Percentiles rank a stretch among this genome's conserved stretches.
Conservation (phyloP, 2,329 filamentous ascomycete genomes). For the Phyllosticta paracitricarpa region DNA sequence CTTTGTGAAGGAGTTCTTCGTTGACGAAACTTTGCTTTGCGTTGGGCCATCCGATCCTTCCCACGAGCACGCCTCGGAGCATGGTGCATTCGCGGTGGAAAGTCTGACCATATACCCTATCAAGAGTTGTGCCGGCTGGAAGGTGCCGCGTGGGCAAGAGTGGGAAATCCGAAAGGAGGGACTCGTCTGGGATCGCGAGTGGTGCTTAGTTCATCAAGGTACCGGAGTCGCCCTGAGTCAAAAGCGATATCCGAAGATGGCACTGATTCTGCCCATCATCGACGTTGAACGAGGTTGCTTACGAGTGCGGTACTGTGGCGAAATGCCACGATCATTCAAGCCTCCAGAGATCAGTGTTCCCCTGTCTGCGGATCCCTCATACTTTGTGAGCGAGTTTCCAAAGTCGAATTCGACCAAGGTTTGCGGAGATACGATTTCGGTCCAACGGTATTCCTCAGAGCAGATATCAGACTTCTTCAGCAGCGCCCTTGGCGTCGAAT, state of each 20-base stretch:
- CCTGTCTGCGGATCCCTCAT: conserved; percentile 55
- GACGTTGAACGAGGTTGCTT: conserved; percentile 61
- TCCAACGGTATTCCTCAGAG: conserved; percentile 58
- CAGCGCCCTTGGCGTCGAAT: conserved; percentile 62
- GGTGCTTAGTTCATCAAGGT: conserved; percentile 83
- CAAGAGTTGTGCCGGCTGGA: conserved; percentile 82
- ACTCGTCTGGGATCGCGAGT: conserved; percentile 89
- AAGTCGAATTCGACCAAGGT: conserved; percentile 46
- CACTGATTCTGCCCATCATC: conserved; percentile 63
- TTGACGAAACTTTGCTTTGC: conserved; percentile 21
- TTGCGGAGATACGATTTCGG: conserved; percentile 68
- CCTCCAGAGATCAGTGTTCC: conserved; percentile 37
- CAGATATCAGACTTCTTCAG: conserved; percentile 71
- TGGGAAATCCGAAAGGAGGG: conserved; percentile 81
- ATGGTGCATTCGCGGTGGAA: conserved; percentile 32
- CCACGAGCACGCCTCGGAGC: conserved; percentile 13
- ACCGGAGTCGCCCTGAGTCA: conserved; percentile 79
- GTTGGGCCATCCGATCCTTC: not conserved
- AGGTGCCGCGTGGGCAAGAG: conserved; percentile 48
- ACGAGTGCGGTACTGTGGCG: conserved; percentile 44
- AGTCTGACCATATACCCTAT: conserved; percentile 67
- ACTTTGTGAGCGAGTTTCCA: conserved; percentile 39
- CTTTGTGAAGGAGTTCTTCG: conserved; percentile 50
- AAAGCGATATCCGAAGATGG: conserved; percentile 82
- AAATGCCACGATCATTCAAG: conserved; percentile 21